These are phyloP conservation scores for Thraustochytrium sp. DNA, from an alignment of 352 stramenopile genomes.

Conservation along the genomic window DNA sequence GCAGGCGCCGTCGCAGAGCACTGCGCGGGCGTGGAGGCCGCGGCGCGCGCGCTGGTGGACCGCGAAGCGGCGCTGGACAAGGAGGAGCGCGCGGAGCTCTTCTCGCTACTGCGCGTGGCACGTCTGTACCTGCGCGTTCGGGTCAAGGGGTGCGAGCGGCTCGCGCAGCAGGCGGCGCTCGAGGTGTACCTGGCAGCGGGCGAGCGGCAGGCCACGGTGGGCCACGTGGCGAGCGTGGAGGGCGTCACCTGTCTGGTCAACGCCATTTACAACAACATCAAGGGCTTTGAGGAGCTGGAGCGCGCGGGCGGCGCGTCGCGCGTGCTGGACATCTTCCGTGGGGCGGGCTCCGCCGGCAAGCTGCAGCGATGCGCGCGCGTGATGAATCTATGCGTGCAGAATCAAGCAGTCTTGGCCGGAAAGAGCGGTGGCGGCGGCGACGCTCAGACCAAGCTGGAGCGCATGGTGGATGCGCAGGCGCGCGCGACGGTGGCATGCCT, in stretches of 20 bases:
- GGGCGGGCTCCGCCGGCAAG: neutral
- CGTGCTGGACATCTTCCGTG: neutral
- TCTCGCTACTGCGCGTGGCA: neutral
- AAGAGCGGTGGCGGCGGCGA: neutral
- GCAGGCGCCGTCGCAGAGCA: neutral
- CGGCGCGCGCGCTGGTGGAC: neutral
- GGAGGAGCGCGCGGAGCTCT: neutral
- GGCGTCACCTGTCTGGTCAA: neutral
- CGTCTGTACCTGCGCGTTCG: neutral
- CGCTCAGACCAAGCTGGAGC: neutral
- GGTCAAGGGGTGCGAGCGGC: neutral
- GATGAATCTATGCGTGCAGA: conserved; percentile 1
- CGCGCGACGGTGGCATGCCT: neutral
- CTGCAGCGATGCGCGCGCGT: neutral
- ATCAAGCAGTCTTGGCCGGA: neutral
- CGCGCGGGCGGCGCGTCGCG: neutral
- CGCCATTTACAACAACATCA: neutral
- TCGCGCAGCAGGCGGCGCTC: neutral
- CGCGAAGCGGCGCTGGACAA: neutral
- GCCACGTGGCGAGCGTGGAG: neutral
- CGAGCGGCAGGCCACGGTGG: neutral
- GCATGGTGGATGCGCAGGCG: neutral
- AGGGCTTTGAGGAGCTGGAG: neutral
- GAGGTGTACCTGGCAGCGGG: neutral
- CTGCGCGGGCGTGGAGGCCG: neutral